Evolutionary conservation across 1,284 basidiomycete species (phyloP).

Genomic region (Cystobasidium slooffiae): DNA sequence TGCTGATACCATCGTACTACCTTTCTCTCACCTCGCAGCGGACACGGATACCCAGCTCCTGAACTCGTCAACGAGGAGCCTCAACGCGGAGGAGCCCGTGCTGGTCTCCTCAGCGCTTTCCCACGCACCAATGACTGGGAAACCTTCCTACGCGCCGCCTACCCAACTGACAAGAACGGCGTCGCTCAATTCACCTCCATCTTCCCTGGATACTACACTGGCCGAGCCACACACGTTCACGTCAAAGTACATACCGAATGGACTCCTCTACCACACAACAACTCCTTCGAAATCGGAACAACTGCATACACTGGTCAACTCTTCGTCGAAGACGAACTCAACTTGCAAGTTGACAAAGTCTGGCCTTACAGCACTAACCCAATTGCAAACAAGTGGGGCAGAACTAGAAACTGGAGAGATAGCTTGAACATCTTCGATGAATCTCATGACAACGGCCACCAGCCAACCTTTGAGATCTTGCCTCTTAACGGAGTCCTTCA

Average conservation of each 20-base stretch:
- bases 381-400: constrained; percentile 56
- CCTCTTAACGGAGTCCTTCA: constrained; percentile 58
- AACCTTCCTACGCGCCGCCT: constrained; percentile 68
- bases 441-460: constrained; percentile 57
- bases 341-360: constrained; percentile 56
- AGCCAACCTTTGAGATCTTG: constrained; percentile 59
- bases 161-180: constrained; percentile 69
- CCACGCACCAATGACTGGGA: constrained; percentile 58
- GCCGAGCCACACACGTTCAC: constrained; percentile 57
- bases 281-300: constrained; percentile 55
- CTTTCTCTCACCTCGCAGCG: constrained; percentile 43
- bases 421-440: constrained; percentile 59
- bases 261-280: constrained; percentile 56
- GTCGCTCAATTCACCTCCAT: constrained; percentile 70
- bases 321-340: constrained; percentile 60
- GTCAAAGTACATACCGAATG: constrained; percentile 59
- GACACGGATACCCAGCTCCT: constrained; percentile 59
- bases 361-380: constrained; percentile 59
- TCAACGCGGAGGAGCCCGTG: constrained; percentile 55
- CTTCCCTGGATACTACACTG: constrained; percentile 66
- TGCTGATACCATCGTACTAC: neutral
- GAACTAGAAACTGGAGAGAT: constrained; percentile 60
- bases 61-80: constrained; percentile 56
- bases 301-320: constrained; percentile 60
- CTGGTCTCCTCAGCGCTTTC: constrained; percentile 57